Evolutionary conservation across 1,284 basidiomycete genomes (phyloP), one percentile per base, ranked within the genome.

Genomic region (Cutaneotrichosporon dermatis): DNA sequence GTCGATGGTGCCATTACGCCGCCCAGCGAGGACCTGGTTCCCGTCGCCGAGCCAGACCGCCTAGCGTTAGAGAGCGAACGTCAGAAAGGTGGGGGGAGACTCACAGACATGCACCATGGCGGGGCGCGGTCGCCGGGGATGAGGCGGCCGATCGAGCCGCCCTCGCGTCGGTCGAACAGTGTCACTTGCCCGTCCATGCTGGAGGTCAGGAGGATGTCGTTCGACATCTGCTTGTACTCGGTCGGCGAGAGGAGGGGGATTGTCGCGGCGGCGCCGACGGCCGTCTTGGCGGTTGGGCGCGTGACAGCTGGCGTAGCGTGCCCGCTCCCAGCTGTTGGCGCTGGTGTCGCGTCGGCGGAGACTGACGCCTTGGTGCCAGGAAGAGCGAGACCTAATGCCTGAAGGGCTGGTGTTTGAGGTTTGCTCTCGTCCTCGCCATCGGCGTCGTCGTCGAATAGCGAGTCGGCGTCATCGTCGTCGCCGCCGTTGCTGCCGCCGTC

Each of bases 1-100:
- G 69, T 98, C 93, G 51, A 99, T 85, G 0, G 87, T 86, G 35
- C 92, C 90, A 71, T 96, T 95, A 58, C 94, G 82, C 60, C 96
- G 82, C 0, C 95, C 95, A 6, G 92, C 93, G 69, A 92, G 92
- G 42, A 99, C 86, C 66, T 92, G 88, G 9, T 83, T 83, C 9
- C 95, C 95, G 65, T 91, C 87, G 3, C 87, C 84, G 13, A 90
- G 92, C 92, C 94, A 99, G 72, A 88, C 90, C n/a, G 92, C 92
- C 92, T 95, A 58, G 4, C 5, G 33, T 59, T 15, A 59, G 51
- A 5, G 2, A 15, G n/a, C 34, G 3, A 11, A 16, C 12, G 12
- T 4, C 6, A 34, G 15, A 33, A 3, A 3, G 45, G 8, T 2
- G 9, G 25, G 25, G 45, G 16, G n/a, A 6, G 37, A 80, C 84